Conservation (phyloP, 2,329 filamentous ascomycete genomes). For the Alternaria panax region DNA sequence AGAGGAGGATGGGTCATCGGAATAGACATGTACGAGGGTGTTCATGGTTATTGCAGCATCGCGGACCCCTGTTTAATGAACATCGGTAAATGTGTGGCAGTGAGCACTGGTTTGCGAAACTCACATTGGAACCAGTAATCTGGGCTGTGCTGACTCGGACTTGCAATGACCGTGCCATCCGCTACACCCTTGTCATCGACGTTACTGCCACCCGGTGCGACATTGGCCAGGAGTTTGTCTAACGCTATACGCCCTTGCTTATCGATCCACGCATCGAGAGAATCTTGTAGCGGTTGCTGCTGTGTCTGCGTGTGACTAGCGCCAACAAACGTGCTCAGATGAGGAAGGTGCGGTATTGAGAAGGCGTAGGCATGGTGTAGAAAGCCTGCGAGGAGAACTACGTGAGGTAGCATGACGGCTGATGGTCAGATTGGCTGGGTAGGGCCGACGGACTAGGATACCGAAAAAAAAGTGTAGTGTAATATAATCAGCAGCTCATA, state of each 20-base stretch:
- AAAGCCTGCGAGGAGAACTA: conserved; percentile 14
- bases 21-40: conserved; percentile 52
- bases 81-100: neutral
- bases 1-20: conserved; percentile 38
- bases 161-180: conserved; percentile 53
- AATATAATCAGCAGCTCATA: conserved; percentile 5
- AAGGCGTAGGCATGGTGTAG: conserved; percentile 34
- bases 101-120: neutral
- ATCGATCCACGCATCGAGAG: conserved; percentile 48
- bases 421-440: neutral
- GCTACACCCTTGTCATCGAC: conserved; percentile 43
- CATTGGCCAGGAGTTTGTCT: conserved; percentile 52
- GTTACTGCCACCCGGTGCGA: conserved; percentile 53
- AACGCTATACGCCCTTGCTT: conserved; percentile 47
- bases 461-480: neutral
- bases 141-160: conserved; percentile 51
- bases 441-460: neutral
- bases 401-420: conserved; percentile 15
- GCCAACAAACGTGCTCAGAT: conserved; percentile 23
- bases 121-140: conserved; percentile 57
- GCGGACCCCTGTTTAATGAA: conserved; percentile 44
- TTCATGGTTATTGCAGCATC: conserved; percentile 55
- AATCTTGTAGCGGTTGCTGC: conserved; percentile 40
- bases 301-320: conserved; percentile 25
- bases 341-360: conserved; percentile 38